Conservation (phyloP, 345 rosid genomes). For the Aurinia saxatilis region DNA sequence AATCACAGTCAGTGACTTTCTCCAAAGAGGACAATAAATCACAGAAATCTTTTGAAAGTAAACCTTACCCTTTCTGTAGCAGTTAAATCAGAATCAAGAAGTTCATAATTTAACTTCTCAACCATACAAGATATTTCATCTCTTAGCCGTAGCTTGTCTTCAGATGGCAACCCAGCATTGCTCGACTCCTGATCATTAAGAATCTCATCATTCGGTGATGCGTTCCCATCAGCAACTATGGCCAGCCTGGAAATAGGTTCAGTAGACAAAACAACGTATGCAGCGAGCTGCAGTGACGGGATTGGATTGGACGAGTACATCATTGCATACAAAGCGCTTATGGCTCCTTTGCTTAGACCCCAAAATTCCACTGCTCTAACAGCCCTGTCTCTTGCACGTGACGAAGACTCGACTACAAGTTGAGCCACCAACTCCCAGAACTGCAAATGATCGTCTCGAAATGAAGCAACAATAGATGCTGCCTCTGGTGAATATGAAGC, state of each 20-base stretch:
- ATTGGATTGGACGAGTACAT: constrained; percentile 66
- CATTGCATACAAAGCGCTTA: constrained; percentile 72
- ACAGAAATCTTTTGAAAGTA: constrained; percentile 8
- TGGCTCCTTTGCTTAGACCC: constrained; percentile 80
- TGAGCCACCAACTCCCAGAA: constrained; percentile 85
- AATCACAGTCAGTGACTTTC: background rate
- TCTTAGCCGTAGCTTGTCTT: constrained; percentile 48
- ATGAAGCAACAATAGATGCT: constrained; percentile 54
- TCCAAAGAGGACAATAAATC: background rate
- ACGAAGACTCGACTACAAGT: constrained; percentile 52
- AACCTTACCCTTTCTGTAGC: constrained; percentile 65
- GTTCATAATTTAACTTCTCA: constrained; percentile 54
- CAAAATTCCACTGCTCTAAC: constrained; percentile 80
- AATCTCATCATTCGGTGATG: constrained; percentile 30
- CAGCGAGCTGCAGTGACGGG: constrained; percentile 70
- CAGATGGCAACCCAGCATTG: constrained; percentile 37
- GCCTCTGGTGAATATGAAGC: constrained; percentile 51
- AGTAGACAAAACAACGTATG: constrained; percentile 71
- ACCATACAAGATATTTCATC: constrained; percentile 64
- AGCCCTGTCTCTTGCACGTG: constrained; percentile 67
- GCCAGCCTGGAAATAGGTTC: constrained; percentile 69
- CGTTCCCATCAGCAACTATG: constrained; percentile 45
- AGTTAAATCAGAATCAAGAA: constrained; percentile 66
- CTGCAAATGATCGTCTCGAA: constrained; percentile 44
- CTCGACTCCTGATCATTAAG: constrained; percentile 36